Evolutionary conservation across 805 yeast genomes (phyloP).

Genomic region (Teunomyces lycoperdinae): DNA sequence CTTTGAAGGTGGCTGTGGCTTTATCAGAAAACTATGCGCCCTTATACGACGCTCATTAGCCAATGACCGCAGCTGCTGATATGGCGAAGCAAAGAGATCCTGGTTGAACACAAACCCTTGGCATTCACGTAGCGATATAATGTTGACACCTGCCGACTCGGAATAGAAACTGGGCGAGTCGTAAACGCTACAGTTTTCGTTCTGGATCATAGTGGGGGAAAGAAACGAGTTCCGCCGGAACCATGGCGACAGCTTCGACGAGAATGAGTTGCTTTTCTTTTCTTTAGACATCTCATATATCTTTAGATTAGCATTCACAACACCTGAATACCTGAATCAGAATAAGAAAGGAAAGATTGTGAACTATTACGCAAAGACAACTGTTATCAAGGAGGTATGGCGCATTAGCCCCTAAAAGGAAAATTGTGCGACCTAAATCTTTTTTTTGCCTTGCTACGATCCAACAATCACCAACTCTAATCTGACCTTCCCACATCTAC

Average conservation of each 20-base stretch:
- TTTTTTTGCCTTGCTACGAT: background rate
- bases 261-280: slow-evolving; percentile 22
- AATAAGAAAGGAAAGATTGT: background rate
- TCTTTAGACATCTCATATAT: background rate
- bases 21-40: slow-evolving; percentile 18
- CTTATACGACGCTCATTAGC: slow-evolving; percentile 32
- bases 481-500: too few species aligned
- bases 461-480: too few species aligned
- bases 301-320: background rate
- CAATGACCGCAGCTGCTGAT: slow-evolving; percentile 51
- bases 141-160: slow-evolving; percentile 25
- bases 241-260: slow-evolving; percentile 39
- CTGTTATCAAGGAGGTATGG: background rate
- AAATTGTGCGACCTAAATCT: slow-evolving; percentile 1
- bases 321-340: background rate
- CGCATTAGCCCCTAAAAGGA: slow-evolving; percentile 1
- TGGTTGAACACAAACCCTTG: slow-evolving; percentile 80
- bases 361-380: background rate
- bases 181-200: slow-evolving; percentile 54
- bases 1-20: slow-evolving; percentile 7
- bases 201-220: slow-evolving; percentile 54
- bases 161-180: slow-evolving; percentile 39
- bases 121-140: slow-evolving; percentile 53
- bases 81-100: slow-evolving; percentile 69
- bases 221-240: slow-evolving; percentile 55